phyloP scores from a whole-genome alignment of 108 stramenopile genomes.

The Skeletonema costatum region DNA sequence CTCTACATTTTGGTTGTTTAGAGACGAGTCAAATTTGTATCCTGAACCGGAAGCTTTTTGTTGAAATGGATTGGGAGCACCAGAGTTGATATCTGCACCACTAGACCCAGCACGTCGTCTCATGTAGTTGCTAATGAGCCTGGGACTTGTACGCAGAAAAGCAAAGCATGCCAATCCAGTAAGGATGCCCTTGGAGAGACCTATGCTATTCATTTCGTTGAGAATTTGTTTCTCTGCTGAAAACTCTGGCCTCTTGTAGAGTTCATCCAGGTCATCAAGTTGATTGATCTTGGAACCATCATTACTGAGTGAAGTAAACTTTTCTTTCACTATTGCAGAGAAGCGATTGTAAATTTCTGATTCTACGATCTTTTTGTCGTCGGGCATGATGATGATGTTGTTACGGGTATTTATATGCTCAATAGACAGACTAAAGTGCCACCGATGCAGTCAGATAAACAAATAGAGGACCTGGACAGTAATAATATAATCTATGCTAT shows the following conservation, averaged over 20 bases:
- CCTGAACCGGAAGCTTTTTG: constrained; percentile 6
- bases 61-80: constrained; percentile 30
- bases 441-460: too few relatives aligned
- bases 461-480: too few relatives aligned
- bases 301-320: constrained; percentile 16
- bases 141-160: constrained; percentile 28
- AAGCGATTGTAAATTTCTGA: constrained; percentile 33
- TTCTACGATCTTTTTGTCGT: constrained; percentile 15
- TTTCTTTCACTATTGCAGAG: constrained; percentile 24
- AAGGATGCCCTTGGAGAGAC: constrained; percentile 29
- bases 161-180: constrained; percentile 30
- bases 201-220: constrained; percentile 38
- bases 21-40: constrained; percentile 36
- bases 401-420: neutral
- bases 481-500: too few relatives aligned
- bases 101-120: constrained; percentile 11
- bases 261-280: neutral
- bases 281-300: constrained; percentile 20
- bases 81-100: neutral
- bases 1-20: neutral
- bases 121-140: constrained; percentile 24
- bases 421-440: too few relatives aligned
- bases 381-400: constrained; percentile 13
- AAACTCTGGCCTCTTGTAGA: constrained; percentile 37
- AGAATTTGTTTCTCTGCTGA: constrained; percentile 33